phyloP scores from a whole-genome alignment of 768 basidiomycete genomes.

The Hebeloma cylindrosporum region DNA sequence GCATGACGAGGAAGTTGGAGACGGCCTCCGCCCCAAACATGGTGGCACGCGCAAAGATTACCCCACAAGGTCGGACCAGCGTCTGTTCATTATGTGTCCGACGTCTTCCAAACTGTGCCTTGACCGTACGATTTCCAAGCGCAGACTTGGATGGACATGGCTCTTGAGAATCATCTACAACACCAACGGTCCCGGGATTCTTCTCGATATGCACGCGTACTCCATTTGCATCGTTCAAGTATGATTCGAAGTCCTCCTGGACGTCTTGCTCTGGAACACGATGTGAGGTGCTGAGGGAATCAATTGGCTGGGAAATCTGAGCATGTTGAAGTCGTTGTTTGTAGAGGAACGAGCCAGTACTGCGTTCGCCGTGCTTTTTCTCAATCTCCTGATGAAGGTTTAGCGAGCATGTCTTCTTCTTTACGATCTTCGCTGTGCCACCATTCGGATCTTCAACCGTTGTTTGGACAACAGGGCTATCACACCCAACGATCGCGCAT shows the following conservation, averaged over 20 bases:
- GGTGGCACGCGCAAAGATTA: slow-evolving; percentile 18
- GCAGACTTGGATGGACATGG: slow-evolving; percentile 12
- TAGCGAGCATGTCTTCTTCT: slow-evolving; percentile 8
- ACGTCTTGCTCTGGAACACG: not conserved
- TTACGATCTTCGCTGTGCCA: not conserved
- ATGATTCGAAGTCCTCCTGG: slow-evolving; percentile 5
- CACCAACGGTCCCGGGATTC: not conserved
- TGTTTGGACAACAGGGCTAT: not conserved
- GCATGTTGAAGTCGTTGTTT: slow-evolving; percentile 8
- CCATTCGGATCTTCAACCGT: not conserved
- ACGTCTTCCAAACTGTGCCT: slow-evolving; percentile 13
- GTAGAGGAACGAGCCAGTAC: slow-evolving; percentile 6
- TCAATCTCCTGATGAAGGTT: slow-evolving; percentile 10
- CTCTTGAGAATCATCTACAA: not conserved
- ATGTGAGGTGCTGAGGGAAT: not conserved
- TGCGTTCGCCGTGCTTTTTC: slow-evolving; percentile 5
- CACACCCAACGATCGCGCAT: slow-evolving; percentile 9
- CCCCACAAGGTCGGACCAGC: slow-evolving; percentile 18
- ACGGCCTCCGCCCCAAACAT: slow-evolving; percentile 23
- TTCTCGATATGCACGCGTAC: not conserved
- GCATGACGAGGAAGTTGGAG: slow-evolving; percentile 16
- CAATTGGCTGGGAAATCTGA: slow-evolving; percentile 1
- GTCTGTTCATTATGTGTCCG: slow-evolving; percentile 24
- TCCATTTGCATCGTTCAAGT: not conserved
- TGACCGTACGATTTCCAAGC: slow-evolving; percentile 11